These are phyloP conservation scores for Cadophora gregata DNA, from an alignment of 2,329 filamentous ascomycete species.

Conservation along the genomic window DNA sequence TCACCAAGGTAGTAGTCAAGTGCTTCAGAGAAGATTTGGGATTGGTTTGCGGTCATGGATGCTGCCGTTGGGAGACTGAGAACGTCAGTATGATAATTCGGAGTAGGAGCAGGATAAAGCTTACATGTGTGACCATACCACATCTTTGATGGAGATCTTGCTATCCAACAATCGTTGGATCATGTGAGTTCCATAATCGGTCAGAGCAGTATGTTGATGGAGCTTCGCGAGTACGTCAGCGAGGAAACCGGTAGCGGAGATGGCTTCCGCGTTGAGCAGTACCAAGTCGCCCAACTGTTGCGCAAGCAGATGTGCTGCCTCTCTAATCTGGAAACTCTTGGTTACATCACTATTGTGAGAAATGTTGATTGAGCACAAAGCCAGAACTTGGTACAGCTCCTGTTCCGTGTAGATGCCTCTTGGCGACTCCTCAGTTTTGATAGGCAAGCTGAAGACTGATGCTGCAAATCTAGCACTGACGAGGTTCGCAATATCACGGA, in stretches of 20 bases:
- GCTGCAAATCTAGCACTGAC: constrained; percentile 61
- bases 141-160: constrained; percentile 67
- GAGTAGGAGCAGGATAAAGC: not conserved
- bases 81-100: constrained; percentile 9
- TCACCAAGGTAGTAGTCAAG: constrained; percentile 74
- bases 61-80: constrained; percentile 60
- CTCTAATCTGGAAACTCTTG: constrained; percentile 68
- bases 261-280: constrained; percentile 68
- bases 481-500: constrained; percentile 61
- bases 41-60: constrained; percentile 73
- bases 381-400: constrained; percentile 63
- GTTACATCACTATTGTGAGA: constrained; percentile 68
- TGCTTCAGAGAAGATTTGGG: constrained; percentile 73
- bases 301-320: constrained; percentile 62
- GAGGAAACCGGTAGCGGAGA: constrained; percentile 58
- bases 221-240: constrained; percentile 55
- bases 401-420: constrained; percentile 60
- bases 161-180: constrained; percentile 68
- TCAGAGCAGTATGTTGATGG: constrained; percentile 58
- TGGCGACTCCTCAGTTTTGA: constrained; percentile 58
- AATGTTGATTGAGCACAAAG: constrained; percentile 68
- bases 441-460: constrained; percentile 58
- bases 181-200: constrained; percentile 68
- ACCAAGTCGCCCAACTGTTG: constrained; percentile 65
- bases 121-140: constrained; percentile 53